phyloP scores from a whole-genome alignment of 208 protist genomes.

The Wallacemonas rigidus region DNA sequence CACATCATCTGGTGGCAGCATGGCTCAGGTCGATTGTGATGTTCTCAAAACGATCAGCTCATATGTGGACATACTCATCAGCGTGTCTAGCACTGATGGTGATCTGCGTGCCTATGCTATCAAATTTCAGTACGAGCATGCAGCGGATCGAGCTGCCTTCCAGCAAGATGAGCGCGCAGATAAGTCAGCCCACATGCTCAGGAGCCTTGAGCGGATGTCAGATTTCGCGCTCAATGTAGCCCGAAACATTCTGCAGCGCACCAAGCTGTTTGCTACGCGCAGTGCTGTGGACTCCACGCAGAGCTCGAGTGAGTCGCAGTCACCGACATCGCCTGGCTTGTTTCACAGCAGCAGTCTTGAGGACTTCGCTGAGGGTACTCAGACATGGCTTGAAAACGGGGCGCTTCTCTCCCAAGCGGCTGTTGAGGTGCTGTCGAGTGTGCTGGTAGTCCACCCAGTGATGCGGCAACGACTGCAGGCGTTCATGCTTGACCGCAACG shows the following conservation, averaged over 20 bases:
- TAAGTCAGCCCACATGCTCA: slow-evolving; percentile 56
- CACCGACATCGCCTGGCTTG: slow-evolving; percentile 33
- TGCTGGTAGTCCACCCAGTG: slow-evolving; percentile 45
- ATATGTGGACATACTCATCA: slow-evolving; percentile 65
- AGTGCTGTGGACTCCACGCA: neutral
- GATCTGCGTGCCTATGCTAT: slow-evolving; percentile 58
- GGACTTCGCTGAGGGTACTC: slow-evolving; percentile 75
- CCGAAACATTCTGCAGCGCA: slow-evolving; percentile 46
- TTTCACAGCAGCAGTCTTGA: slow-evolving; percentile 75
- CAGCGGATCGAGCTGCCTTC: slow-evolving; percentile 73
- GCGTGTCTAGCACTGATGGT: slow-evolving; percentile 55
- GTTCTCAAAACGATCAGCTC: slow-evolving; percentile 52
- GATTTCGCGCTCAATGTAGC: slow-evolving; percentile 64
- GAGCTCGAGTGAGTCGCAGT: slow-evolving; percentile 20
- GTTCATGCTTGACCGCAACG: slow-evolving; percentile 55
- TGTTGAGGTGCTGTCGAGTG: slow-evolving; percentile 64
- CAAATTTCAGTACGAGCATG: slow-evolving; percentile 86
- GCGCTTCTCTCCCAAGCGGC: slow-evolving; percentile 56
- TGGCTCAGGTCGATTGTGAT: slow-evolving; percentile 40
- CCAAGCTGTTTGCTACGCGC: slow-evolving; percentile 19
- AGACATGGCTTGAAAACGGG: slow-evolving; percentile 71
- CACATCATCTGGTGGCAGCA: slow-evolving; percentile 22
- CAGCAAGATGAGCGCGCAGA: slow-evolving; percentile 44
- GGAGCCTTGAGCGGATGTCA: slow-evolving; percentile 69
- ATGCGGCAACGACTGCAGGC: slow-evolving; percentile 53